Base-by-base conservation (phyloP, 306 rosid genomes). In the Carpinus viminea region DNA sequence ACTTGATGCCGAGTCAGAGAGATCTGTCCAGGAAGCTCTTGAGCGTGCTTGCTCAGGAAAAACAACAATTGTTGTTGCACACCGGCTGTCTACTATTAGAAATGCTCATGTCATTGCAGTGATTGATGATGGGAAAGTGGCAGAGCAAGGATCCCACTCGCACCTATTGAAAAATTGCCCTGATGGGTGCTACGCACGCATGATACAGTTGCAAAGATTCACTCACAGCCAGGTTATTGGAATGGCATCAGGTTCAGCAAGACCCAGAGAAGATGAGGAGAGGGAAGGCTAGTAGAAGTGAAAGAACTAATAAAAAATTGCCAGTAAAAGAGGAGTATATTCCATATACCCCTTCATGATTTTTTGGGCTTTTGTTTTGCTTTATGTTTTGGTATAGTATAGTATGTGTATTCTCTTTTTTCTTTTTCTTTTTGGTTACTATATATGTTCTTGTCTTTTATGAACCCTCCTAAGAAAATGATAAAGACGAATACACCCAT, bases 121-220 rank as follows among this genome's bases (percentile, higher is more conserved):
- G 87, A 91, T 95, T 73, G 99, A 95, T 82, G 99, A 95, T 80
- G 99, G 98, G 57, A 95, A 95, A 82, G 99, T 95, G 73, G 90
- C 98, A 13, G 99, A 95, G 74, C 99, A 95, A 90, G 99, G 99
- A 61, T 93, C 99, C 0, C 99, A 95, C 75, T 91, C 95, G n/a
- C 98, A 95, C 60, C 86, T 95, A 79, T 75, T 95, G 88, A 95
- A 95, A 76, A 95, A 95, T 86, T 78, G 87, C 79, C 86, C 95
- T 0, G 99, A 95, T 65, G 99, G 99, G 83, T 89, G 96, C 69
- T 95, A 95, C 41, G 88, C 98, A 0, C 89, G 93, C 59, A 95
- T 95, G 99, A 91, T 95, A 72, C 99, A 95, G 41, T 81, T 95
- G 77, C 99, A 95, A 79, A 90, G 98, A 83, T 91, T 95, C 86